phyloP scores from a whole-genome alignment of 148 eudicot genomes.

The Agrostemma githago region DNA sequence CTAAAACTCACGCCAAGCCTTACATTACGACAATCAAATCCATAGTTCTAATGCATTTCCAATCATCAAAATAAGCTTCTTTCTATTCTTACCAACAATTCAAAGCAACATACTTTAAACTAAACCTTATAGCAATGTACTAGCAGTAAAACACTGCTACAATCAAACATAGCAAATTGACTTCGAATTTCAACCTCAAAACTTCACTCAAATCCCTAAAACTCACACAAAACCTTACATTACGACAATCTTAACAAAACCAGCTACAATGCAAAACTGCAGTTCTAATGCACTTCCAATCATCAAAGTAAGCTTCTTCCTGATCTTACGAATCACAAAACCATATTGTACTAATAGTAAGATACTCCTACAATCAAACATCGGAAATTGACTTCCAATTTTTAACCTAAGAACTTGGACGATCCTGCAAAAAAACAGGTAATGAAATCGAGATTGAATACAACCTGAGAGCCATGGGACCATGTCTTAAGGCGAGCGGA shows the following conservation, averaged over 20 bases:
- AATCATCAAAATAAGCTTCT: neutral
- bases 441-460: neutral
- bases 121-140: neutral
- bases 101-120: neutral
- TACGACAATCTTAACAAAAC: neutral
- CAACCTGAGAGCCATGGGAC: constrained; percentile 84
- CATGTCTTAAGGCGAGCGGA: constrained; percentile 79
- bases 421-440: neutral
- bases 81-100: neutral
- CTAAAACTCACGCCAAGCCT: neutral
- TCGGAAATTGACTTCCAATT: neutral
- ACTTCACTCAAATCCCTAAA: no score
- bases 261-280: neutral
- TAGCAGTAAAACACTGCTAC: neutral
- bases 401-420: no score
- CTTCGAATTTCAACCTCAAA: neutral
- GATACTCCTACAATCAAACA: neutral
- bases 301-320: neutral
- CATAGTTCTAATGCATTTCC: neutral
- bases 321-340: neutral
- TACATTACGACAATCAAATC: neutral
- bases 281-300: no score
- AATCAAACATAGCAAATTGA: neutral
- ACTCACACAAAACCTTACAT: no score
- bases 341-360: neutral